Base-by-base conservation (phyloP, 306 rosid genomes). In the Dalbergia cultrata region DNA sequence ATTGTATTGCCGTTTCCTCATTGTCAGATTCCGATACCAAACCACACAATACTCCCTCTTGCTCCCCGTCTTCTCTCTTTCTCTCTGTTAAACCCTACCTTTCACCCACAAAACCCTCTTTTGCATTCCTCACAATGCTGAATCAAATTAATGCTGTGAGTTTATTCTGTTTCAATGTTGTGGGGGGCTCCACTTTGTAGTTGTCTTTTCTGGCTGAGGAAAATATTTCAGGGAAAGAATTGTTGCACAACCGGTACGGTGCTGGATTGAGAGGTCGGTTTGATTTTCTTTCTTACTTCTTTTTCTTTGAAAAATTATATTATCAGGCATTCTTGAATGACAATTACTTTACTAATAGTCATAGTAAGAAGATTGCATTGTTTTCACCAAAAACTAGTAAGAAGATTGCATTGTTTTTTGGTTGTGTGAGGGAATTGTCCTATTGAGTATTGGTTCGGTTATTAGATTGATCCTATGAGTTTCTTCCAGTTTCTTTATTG, bases 51-150 rank as follows among this genome's bases (percentile, higher is more conserved):
- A 7, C 43, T 10, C 0, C 7, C 3, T 61, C 37, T 11, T 44
- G 13, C 60, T 33, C 47, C 57, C 34, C 57, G 16, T 26, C 63
- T 9, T 53, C 54, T 50, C 84, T 21, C 13, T 53, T 19, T 53
- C 84, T 77, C 72, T 67, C 78, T 31, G 37, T 80, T 8, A 80
- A 75, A 74, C 72, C 68, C 75, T 59, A 37, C 49, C 49, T 11
- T 13, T 37, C 21, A 49, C 59, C 35, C 49, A 50, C 53, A 69
- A 14, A 41, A 10, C 34, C 52, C 37, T 35, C 50, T 8, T 34
- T 13, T 10, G 9, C 61, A 59, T 14, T 53, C 68, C 77, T 54
- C 41, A 22, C 31, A 26, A 67, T 14, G 9, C 47, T 14, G 33
- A 9, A 71, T 44, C 22, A 37, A 26, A 26, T 63, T 22, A 19